Base-by-base conservation (phyloP, 371 early-diverging fungal genomes). In the Cokeromyces recurvatus region DNA sequence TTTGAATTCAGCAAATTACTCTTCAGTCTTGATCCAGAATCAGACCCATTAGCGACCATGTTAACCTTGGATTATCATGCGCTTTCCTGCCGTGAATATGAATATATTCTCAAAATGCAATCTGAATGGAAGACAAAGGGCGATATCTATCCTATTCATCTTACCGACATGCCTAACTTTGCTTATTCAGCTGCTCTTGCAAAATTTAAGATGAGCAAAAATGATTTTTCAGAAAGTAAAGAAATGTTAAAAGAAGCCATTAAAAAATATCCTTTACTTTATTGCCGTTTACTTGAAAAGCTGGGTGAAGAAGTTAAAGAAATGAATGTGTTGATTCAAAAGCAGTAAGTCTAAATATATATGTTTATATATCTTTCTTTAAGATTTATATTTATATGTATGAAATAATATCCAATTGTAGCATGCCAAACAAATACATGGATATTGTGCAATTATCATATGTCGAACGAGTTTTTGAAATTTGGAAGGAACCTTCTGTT, bases 1-100 rank as follows among this genome's bases (percentile, higher is more conserved):
- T 86, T 93, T 49, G 95, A 94, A 65, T 83, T 91, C 50, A 80
- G 84, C 48, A 95, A 90, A 64, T 65, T 91, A 11, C 63, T 94
- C 16, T 59, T 87, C 17, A 84, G 86, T 45, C 64, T 94, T 38
- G 90, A 90, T 55, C 90, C 91, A 0, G 68, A 58, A 7, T 61
- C 59, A 9, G 95, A 95, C 51, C 91, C 94, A 8, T 57, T 90
- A 1, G 83, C 90, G 3, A 77, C 84, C 1, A 56, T 90, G 22
- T 64, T 89, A 41, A 74, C 81, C n/a, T 76, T 94, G 51, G 95
- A 95, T 52, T 87, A 84, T 46, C 82, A 84, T 54, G 91, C 94
- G 2, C 54, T 93, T 25, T 86, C 85, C 57, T 77, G 87, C n/a
- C 71, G 73, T 22, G 87, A 93, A 51, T 82, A 82, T 48, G 64